phyloP scores from a whole-genome alignment of 1,284 basidiomycete genomes.

The Coniophora puteana region DNA sequence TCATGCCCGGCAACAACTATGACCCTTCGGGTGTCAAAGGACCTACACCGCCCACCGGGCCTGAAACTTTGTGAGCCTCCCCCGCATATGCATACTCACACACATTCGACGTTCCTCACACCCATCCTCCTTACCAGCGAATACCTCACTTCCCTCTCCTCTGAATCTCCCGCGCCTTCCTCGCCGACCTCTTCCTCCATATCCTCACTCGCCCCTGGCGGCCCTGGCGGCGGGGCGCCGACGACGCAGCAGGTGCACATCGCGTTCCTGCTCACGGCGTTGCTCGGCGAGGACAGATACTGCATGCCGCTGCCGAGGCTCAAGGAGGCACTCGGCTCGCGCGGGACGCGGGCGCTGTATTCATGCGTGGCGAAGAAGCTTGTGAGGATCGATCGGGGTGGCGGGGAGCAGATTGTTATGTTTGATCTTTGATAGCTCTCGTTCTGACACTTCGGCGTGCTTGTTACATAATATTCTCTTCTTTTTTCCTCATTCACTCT shows the following conservation, averaged over 20 bases:
- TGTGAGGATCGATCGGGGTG: constrained; percentile 68
- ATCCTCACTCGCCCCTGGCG: constrained; percentile 30
- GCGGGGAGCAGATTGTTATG: constrained; percentile 66
- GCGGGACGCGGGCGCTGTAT: constrained; percentile 53
- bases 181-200: constrained; percentile 42
- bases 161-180: constrained; percentile 22
- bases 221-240: constrained; percentile 22
- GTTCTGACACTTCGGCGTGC: too few relatives aligned
- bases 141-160: constrained; percentile 54
- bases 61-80: constrained; percentile 59
- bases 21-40: constrained; percentile 25
- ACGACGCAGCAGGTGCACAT: constrained; percentile 67
- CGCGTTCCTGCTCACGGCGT: constrained; percentile 56
- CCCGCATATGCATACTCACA: neutral
- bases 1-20: constrained; percentile 54
- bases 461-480: too few relatives aligned
- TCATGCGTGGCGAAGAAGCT: constrained; percentile 71
- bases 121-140: constrained; percentile 36
- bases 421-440: constrained; percentile 61
- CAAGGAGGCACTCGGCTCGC: constrained; percentile 51
- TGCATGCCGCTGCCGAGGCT: constrained; percentile 58
- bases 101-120: constrained; percentile 1
- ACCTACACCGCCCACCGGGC: constrained; percentile 46
- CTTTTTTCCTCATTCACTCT: too few relatives aligned
- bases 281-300: constrained; percentile 47